Evolutionary conservation across 768 basidiomycete genomes (phyloP).

Genomic region (Boletellus sp.): DNA sequence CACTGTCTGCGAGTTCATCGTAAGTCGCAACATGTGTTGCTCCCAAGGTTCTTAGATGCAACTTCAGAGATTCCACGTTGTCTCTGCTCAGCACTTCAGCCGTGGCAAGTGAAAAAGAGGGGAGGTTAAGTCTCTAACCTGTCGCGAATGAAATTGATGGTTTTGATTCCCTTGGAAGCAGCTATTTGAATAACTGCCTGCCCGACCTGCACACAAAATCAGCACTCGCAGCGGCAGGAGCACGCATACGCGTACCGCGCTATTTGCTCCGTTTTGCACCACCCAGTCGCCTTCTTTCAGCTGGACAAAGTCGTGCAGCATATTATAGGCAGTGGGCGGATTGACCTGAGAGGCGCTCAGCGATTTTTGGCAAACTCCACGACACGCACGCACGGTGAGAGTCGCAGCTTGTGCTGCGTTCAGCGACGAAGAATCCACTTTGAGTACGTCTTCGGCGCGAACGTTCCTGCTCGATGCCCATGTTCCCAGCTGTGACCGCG

Average conservation of each 20-base stretch:
- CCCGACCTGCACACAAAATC: constrained; percentile 51
- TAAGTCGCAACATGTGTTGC: constrained; percentile 78
- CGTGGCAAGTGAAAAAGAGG: too few relatives aligned
- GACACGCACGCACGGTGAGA: constrained; percentile 50
- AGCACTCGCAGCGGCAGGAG: background rate
- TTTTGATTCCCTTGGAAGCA: constrained; percentile 63
- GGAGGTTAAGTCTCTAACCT: constrained; percentile 41
- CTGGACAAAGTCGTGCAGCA: constrained; percentile 67
- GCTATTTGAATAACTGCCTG: constrained; percentile 87
- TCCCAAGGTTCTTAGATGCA: constrained; percentile 55
- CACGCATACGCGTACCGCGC: constrained; percentile 50
- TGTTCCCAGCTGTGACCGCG: constrained; percentile 66
- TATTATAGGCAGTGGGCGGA: constrained; percentile 78
- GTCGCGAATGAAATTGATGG: constrained; percentile 77
- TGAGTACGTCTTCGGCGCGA: constrained; percentile 51
- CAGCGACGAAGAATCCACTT: constrained; percentile 49
- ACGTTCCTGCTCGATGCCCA: constrained; percentile 64
- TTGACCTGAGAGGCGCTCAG: constrained; percentile 52
- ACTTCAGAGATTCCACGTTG: constrained; percentile 46
- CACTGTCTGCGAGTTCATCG: constrained; percentile 61
- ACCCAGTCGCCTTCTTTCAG: constrained; percentile 74
- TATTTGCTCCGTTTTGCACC: constrained; percentile 83
- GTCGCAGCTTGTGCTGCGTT: constrained; percentile 70
- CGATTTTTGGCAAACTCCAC: background rate
- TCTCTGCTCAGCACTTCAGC: constrained; percentile 38